Conservation (phyloP, 805 yeast genomes). For the Candida gorgasii region DNA sequence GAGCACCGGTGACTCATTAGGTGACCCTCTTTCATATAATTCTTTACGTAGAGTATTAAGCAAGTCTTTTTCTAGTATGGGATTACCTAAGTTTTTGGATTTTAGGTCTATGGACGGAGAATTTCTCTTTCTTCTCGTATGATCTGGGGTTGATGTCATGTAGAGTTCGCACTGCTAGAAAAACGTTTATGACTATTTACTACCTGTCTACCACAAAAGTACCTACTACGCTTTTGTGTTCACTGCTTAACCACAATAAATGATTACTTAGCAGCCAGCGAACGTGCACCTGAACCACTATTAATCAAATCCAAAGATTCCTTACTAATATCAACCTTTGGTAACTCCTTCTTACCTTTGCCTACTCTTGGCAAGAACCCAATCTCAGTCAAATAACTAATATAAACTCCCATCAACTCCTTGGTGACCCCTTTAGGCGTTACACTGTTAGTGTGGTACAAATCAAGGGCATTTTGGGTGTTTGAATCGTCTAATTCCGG, state of each 20-base stretch:
- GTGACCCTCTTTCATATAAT: slow-evolving; percentile 3
- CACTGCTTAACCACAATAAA: no score
- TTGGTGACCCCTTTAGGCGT: slow-evolving; percentile 74
- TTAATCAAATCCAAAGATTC: slow-evolving; percentile 57
- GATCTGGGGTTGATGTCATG: slow-evolving; percentile 3
- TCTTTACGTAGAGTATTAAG: slow-evolving; percentile 2
- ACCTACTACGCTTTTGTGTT: no score
- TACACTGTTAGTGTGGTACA: slow-evolving; percentile 53
- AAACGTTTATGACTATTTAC: no score
- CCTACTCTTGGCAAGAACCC: slow-evolving; percentile 67
- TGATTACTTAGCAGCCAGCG: slow-evolving; percentile 60
- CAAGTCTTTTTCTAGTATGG: slow-evolving; percentile 6
- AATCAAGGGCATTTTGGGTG: slow-evolving; percentile 62
- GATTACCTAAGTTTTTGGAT: background rate
- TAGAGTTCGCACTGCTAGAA: background rate
- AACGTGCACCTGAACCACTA: slow-evolving; percentile 75
- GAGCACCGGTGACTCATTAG: slow-evolving; percentile 1
- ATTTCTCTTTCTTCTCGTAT: background rate
- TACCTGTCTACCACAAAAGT: no score
- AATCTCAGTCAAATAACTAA: slow-evolving; percentile 74
- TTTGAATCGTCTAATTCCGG: slow-evolving; percentile 92
- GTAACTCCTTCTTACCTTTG: slow-evolving; percentile 46
- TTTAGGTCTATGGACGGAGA: slow-evolving; percentile 4
- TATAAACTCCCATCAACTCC: slow-evolving; percentile 68
- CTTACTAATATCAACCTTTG: slow-evolving; percentile 53